Evolutionary conservation across 768 basidiomycete genomes (phyloP), one percentile per base, ranked within the genome.

Genomic region (Xanthoconium purpureum): DNA sequence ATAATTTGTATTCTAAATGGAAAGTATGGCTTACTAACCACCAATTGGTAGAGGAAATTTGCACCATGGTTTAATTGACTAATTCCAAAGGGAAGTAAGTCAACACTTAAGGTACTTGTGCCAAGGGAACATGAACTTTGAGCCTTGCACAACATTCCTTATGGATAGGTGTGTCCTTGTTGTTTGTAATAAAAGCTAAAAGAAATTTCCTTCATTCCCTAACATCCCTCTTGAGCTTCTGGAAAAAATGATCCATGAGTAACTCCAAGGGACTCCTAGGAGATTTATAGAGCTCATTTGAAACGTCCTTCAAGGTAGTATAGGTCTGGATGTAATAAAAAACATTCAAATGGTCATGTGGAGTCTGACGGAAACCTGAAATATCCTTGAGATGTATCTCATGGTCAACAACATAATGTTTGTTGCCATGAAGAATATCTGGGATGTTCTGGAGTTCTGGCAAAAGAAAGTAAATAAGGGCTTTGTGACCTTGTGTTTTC

Each of bases 341-440:
- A 7, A 4, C 13, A 1, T 49, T 7, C 1, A 32, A 36, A 2
- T n/a, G n/a, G 2, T 29, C 28, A 0, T 24, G 24, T 24, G 44
- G 48, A 0, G 39, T 29, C 46, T 49, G 59, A 0, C 32, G 3
- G 11, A 63, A 57, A 0, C 54, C 60, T 3, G 56, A 13, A 0
- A 63, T 2, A 3, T 59, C 57, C 11, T 59, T 54, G 1, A 62
- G 18, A 24, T 54, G 55, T 52, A 62, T 59, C 2, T 46, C 35
- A 4, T 48, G 3, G 4, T 62, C 24, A 0, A 53, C 3, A 13
- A 28, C 20, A n/a, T 37, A 54, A 0, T 0, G 12, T 5, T 46
- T 29, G 2, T 28, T 36, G 0, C 0, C 6, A 7, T 6, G 1
- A 7, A 15, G 0, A 0, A 36, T 9, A 2, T 12, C 5, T 15